Base-by-base conservation (phyloP, 495 filamentous ascomycete species). In the Penicillium paradoxum region DNA sequence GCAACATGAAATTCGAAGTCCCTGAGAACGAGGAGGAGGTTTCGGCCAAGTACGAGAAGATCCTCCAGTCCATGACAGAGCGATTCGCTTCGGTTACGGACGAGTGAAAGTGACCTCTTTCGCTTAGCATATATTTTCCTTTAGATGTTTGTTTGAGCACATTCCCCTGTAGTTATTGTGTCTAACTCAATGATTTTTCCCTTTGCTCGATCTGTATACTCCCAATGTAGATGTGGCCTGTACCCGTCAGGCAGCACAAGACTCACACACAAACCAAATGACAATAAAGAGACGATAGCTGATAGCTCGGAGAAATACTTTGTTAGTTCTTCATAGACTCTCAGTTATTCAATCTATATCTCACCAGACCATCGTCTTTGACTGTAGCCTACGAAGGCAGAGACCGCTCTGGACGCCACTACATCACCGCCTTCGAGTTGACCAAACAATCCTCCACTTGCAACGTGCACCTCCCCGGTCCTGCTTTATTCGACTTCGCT, bases 1-100 rank as follows among this genome's bases (percentile, higher is more conserved):
- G 91, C 58, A 85, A 77, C 67, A 93, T 98, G 83, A 98, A 98
- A 75, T 98, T 98, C 69, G 92, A 97, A 80, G 69, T 96, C 54
- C 88, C 91, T 7, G 80, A 77, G 10, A 83, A 97, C 24, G 76
- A 91, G 73, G 81, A 88, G 57, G 79, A 71, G 58, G 75, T 95
- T 44, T 79, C 75, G 53, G 89, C 86, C 77, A 92, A 90, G 87
- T 98, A 97, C 68, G 93, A 98, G 79, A 85, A 84, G 62, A 79
- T 97, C 60, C 78, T 89, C 60, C 89, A 95, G 73, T 79, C 79
- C 53, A 90, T 98, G 91, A 83, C 86, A 51, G 95, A 98, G 71
- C 91, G 95, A 69, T 98, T 97, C 73, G 95, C 95, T 17, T 82
- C 88, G 11, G 89, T 97, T 45, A 79, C 85, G 60, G 93, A 98